Conservation (phyloP, 768 basidiomycete genomes). For the Lentinula guzmanii region DNA sequence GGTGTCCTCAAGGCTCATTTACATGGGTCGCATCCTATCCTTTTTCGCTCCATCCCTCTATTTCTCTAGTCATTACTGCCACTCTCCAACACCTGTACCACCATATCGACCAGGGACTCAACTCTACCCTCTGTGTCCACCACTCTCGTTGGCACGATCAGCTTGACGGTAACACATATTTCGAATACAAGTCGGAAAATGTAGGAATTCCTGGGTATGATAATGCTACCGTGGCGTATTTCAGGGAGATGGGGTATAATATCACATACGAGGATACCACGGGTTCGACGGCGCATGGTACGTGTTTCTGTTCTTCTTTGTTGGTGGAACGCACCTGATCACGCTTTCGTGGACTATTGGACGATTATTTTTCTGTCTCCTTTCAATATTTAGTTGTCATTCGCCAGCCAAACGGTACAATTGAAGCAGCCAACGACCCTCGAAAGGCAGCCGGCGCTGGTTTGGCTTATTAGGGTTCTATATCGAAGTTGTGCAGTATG, state of each 20-base stretch:
- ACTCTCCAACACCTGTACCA: conserved; percentile 29
- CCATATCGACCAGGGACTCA: conserved; percentile 25
- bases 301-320: background rate
- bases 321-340: no score
- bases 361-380: background rate
- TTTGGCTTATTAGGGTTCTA: background rate
- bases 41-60: background rate
- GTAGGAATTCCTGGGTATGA: conserved; percentile 11
- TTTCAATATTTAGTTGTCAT: conserved; percentile 4
- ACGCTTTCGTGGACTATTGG: no score
- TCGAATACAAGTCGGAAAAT: conserved; percentile 11
- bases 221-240: conserved; percentile 13
- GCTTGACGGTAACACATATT: conserved; percentile 14
- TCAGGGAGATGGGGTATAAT: conserved; percentile 12
- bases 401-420: conserved; percentile 8
- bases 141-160: conserved; percentile 22
- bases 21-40: no score
- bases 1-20: no score
- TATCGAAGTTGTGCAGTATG: no score
- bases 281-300: conserved; percentile 10
- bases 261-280: conserved; percentile 7
- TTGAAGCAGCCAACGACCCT: conserved; percentile 9
- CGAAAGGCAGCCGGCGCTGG: conserved; percentile 9
- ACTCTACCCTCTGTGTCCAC: conserved; percentile 11
- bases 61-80: conserved; percentile 22